These are phyloP conservation scores for Lepiota brunneoincarnata DNA, from an alignment of 768 basidiomycete species.

Conservation along the genomic window DNA sequence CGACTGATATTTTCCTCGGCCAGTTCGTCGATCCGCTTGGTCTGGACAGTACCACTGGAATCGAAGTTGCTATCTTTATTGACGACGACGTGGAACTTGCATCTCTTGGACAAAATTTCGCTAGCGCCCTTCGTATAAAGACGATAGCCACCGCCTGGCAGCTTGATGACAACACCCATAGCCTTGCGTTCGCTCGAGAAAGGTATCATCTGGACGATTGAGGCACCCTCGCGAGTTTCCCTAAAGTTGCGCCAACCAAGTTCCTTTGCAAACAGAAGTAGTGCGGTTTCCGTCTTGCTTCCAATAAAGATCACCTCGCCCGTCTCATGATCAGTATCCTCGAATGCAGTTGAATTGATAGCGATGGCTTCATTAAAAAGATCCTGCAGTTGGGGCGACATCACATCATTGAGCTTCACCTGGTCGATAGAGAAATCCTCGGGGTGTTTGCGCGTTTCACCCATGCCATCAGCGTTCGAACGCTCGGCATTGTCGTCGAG, in stretches of 20 bases:
- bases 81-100: slow-evolving; percentile 72
- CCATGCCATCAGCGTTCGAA: slow-evolving; percentile 63
- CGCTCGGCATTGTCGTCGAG: slow-evolving; percentile 70
- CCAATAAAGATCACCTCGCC: slow-evolving; percentile 72
- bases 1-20: slow-evolving; percentile 81
- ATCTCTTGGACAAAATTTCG: slow-evolving; percentile 85
- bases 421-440: slow-evolving; percentile 89
- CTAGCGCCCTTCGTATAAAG: slow-evolving; percentile 91
- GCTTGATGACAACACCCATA: slow-evolving; percentile 86
- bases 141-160: slow-evolving; percentile 53
- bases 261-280: slow-evolving; percentile 82
- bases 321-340: slow-evolving; percentile 66
- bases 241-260: slow-evolving; percentile 75
- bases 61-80: slow-evolving; percentile 26
- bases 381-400: slow-evolving; percentile 56
- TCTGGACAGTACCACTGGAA: slow-evolving; percentile 41
- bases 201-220: slow-evolving; percentile 84
- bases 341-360: slow-evolving; percentile 93
- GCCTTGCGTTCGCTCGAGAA: slow-evolving; percentile 93
- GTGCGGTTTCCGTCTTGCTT: slow-evolving; percentile 93
- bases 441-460: slow-evolving; percentile 38
- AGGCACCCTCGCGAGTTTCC: slow-evolving; percentile 55
- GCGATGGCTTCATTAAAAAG: slow-evolving; percentile 86
- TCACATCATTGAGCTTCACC: slow-evolving; percentile 57
- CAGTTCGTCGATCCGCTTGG: slow-evolving; percentile 57